Base-by-base conservation (phyloP, 345 rosid genomes). In the Sisymbrium altissimum region DNA sequence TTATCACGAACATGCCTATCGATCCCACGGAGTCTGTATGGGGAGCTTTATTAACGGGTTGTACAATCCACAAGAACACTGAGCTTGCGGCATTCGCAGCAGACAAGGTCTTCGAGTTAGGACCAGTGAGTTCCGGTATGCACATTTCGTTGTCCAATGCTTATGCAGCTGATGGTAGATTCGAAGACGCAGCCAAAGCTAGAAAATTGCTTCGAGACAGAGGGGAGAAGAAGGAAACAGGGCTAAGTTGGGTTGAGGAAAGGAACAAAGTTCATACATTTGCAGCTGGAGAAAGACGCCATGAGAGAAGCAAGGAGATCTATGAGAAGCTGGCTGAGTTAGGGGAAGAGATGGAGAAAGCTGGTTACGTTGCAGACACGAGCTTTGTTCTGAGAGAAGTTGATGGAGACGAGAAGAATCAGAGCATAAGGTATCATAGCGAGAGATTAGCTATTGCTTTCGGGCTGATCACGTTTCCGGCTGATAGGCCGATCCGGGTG, bases 171-270 rank as follows among this genome's bases (percentile, higher is more conserved):
- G 96, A 88, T 60, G 95, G 95, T 50, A 86, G 98, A 74, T 91
- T 76, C 19, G 93, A 88, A 66, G 97, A 88, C 62, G 87, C 96
- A 38, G 98, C 97, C 55, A 89, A 67, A 79, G 93, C 88, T 30
- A 78, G 98, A 69, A 91, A 88, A 80, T 58, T 84, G 85, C 88
- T 94, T 32, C 81, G 97, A 61, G 96, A 91, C 81, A 44, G 60
- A 66, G 97, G 98, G 30, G 80, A 88, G 32, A 94, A 84, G 85
- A 94, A 94, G 82, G 97, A 89, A 74, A 89, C 96, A 14, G 97
- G 90, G 15, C 79, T 91, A 75, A 91, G 98, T 57, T 94, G 98
- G 97, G 91, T 94, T 38, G 96, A 94, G 80, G 95, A 88, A 52
- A 95, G 89, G 63, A 94, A 85, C 69, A 89, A 65, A 73, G 86